Evolutionary conservation across 1,284 basidiomycete genomes (phyloP), one percentile per base, ranked within the genome.

Genomic region (Microbotryomycetes sp.): DNA sequence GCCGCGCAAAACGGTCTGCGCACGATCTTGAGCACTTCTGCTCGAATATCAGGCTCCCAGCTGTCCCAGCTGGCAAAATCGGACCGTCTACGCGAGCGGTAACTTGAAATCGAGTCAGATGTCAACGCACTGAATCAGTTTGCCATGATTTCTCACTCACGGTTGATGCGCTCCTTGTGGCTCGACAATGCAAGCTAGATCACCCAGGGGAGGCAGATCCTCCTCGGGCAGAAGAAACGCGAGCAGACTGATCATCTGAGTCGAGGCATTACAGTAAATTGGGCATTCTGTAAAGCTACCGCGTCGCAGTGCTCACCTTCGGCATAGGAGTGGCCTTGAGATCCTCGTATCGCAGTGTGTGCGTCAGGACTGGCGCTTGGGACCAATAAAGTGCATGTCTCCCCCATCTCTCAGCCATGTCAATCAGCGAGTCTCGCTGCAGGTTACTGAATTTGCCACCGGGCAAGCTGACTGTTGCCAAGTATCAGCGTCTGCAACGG

Each of bases 181-280:
- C 35, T 61, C 59, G 29, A 57, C 54, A 45, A 61, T 59, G 46
- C 59, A 70, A 15, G 62, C 58, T 13, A 71, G 35, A 16, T 61
- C 56, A 4, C 52, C 28, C 3, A 65, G 54, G 1, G 59, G 49
- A 0, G 70, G 70, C 5, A 68, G 56, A 5, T 61, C 56, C 4
- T 57, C 30, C 15, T 58, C 41, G 0, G 70, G 70, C 3, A 71
- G 58, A 3, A 70, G 47, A 58, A 68, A 71, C 4, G 60, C 48
- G 9, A 70, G 58, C 29, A 71, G 54, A 21, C 52, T 29, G 64
- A 70, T 65, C 55, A 61, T 71, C 66, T 66, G 62, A 53, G n/a
- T 47, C 29, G 21, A 56, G 13, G 5, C 28, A 30, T 26, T 56
- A 27, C 23, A 4, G 29, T 11, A 7, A 5, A 30, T 6, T 27